Evolutionary conservation across 2,329 filamentous ascomycete species (phyloP), one percentile per base, ranked within the genome.

Genomic region (Rhexocercosporidium sp.): DNA sequence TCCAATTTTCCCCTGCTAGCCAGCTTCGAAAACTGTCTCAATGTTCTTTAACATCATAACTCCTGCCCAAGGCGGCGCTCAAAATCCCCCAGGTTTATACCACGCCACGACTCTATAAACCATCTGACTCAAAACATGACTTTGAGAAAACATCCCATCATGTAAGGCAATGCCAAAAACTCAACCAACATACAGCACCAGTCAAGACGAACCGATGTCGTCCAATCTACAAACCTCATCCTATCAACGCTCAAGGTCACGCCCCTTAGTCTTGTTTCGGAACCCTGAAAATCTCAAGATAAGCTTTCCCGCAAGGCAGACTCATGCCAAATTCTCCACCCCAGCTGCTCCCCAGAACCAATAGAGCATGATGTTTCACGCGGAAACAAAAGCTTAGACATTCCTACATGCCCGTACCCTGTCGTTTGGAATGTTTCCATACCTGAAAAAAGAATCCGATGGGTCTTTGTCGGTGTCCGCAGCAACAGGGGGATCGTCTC

Each of bases 401-500:
- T 27, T 5, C 7, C 7, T 25, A 22, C 12, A 37, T 16, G 31
- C 54, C 31, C 25, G 31, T 34, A 41, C 54, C 54, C 54, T 57
- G 54, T 20, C 31, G 34, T 25, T 57, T 57, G 20, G 34, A 41
- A 57, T 41, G 34, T 27, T 41, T 20, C 12, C n/a, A 9, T 31
- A n/a, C 14, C n/a, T 37, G 16, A 56, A 22, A 37, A 56, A 22
- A 37, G 22, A 56, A 37, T 37, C 29, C 31, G 53, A 56, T 14
- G 54, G 53, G 29, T 37, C 53, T 56, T 39, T 22, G 18, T 39
- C 31, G 18, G 20, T 57, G 34, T 37, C 54, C 54, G 54, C 54
- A 57, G 54, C 54, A 57, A 57, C 54, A 41, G 53, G 44, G 20
- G 49, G 16, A 34, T 39, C 39, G 39, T 60, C 34, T 64, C 51